Evolutionary conservation across 148 eudicot species (phyloP), one percentile per base, ranked within the genome.

Genomic region (Arbutus unedo): DNA sequence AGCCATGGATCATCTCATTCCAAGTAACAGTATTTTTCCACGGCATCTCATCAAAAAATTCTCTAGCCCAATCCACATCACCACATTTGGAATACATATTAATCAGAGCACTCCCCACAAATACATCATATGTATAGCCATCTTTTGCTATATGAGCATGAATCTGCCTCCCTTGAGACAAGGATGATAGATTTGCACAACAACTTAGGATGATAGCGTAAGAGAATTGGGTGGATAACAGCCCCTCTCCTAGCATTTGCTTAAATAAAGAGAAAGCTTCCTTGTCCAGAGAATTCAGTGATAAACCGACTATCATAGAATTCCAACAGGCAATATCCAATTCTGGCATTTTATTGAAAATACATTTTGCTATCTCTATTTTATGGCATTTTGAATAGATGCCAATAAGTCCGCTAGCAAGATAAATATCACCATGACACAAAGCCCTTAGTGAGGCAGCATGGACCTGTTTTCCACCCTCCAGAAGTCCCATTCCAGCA

Each of bases 1-100:
- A 93, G 21, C 98, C 94, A 66, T 87, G 91, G 83, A 95, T 90
- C 93, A 95, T 91, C 72, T 88, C 93, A 62, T 95, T 93, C 95
- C 98, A 93, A 15, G 93, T 88, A 77, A 91, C 87, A 1, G 79
- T 85, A 83, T 85, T 91, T 77, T 85, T 92, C 8, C 38, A 72
- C 5, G 83, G 87, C 91, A 93, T 91, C 31, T 38, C 77, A 73
- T 91, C 91, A 73, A 93, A 95, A 81, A 87, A 74, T 68, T 62
- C 14, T 57, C 87, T 83, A 6, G 91, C 98, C 47, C 60, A 83
- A 62, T 87, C 85, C 25, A 89, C 90, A 79, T 89, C 85, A 64
- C 98, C 98, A 74, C 95, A 92, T 77, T 92, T 95, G 62, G 88
- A 89, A 66, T 93, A 92, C 95, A 93, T 95, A 72, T 91, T 91